Base-by-base conservation (phyloP, 2,329 filamentous ascomycete species). In the Pseudopithomyces chartarum region DNA sequence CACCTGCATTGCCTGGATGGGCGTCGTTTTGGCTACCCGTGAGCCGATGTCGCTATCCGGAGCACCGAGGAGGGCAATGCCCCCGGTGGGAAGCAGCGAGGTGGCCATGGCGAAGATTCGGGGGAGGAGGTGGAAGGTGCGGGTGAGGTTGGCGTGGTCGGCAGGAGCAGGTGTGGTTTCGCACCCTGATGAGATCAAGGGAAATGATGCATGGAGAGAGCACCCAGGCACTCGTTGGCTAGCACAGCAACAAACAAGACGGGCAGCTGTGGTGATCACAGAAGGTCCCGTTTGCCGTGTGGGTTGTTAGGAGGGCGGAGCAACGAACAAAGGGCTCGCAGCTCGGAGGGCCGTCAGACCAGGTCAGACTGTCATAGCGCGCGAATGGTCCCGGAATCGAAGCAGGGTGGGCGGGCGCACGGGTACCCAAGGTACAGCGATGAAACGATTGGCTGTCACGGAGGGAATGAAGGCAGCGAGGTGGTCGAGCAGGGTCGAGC, bases 291-390 rank as follows among this genome's bases (percentile, higher is more conserved):
- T 57, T 56, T 64, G 63, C 51, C 60, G 66, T 62, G 59, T 61
- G 61, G 65, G 57, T 52, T 36, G 45, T 32, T 29, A 57, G 68
- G 51, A 46, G 43, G 44, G 49, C 43, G 49, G 50, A 38, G 66
- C 62, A 70, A 62, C 64, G 69, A 68, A 69, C 68, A 70, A 70
- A 73, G 68, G 68, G 59, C 63, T 67, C 61, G 67, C 54, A 60
- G 61, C 62, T 70, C 67, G 65, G 65, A 70, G 60, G 63, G 68
- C 64, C 57, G 68, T 74, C 69, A 72, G 73, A 71, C 69, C 60
- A 72, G 71, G 70, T 74, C 72, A 74, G 69, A 71, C 64, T 68
- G 70, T 74, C 72, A 73, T 73, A 74, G 73, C 71, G 73, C 71
- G 73, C 71, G 62, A 29, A 66, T 66, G 65, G 65, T 62, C 63